phyloP scores from a whole-genome alignment of 441 rosid genomes.

The Syzygium malaccense region DNA sequence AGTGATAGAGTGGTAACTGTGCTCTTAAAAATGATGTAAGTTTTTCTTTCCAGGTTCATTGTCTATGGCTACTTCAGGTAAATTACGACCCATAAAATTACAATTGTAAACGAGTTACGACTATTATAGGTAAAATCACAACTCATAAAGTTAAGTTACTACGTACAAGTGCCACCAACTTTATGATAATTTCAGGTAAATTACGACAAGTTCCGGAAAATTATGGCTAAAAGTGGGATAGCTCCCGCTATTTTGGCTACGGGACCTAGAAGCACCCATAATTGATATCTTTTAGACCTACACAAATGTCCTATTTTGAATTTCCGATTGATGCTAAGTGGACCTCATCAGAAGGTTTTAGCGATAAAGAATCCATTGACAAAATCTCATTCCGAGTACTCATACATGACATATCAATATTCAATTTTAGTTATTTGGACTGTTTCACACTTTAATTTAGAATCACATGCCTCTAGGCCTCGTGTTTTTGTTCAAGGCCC shows the following conservation, averaged over 20 bases:
- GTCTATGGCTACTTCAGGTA: fast-evolving
- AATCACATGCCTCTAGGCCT: not conserved
- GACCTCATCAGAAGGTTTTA: not conserved
- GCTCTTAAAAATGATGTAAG: not conserved
- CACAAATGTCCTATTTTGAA: not conserved
- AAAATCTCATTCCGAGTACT: not conserved
- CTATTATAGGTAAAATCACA: not conserved
- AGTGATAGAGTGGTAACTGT: not conserved
- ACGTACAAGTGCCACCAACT: not conserved
- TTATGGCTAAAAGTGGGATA: not conserved
- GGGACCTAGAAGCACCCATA: no score
- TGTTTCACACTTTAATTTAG: not conserved
- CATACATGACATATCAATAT: not conserved
- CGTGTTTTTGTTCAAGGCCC: not conserved
- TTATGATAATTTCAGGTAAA: not conserved
- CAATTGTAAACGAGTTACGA: fast-evolving
- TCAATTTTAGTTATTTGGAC: not conserved
- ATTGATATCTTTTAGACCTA: not conserved
- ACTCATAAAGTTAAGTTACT: not conserved
- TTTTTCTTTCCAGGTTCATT: not conserved
- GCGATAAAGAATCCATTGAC: not conserved
- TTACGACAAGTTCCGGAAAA: not conserved
- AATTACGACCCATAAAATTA: fast-evolving
- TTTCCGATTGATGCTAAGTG: not conserved
- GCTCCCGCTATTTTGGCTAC: no score